Percentiles rank a stretch among this genome's conserved stretches.
These are phyloP conservation scores for Colletotrichum gloeosporioides DNA, from an alignment of 2,329 filamentous ascomycete species.

Conservation along the genomic window DNA sequence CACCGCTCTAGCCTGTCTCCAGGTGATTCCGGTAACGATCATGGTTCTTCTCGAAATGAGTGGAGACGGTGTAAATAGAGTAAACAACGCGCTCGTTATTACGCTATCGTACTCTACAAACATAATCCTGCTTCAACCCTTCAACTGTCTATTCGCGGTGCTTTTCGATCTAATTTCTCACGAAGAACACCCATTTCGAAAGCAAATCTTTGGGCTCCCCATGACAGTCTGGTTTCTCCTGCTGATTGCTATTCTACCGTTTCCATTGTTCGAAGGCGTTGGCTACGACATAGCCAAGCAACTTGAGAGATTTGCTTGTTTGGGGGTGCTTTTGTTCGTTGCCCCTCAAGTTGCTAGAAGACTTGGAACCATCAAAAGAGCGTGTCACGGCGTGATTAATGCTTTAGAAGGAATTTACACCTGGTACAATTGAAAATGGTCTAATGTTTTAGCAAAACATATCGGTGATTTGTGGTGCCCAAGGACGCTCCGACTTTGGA, in stretches of 20 bases:
- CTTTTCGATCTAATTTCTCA: neutral
- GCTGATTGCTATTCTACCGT: fast-evolving
- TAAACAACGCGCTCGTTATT: neutral
- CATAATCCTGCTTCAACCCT: fast-evolving
- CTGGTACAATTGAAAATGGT: fast-evolving
- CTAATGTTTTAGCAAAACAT: fast-evolving
- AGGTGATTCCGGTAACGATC: neutral
- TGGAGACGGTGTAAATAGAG: too few relatives aligned
- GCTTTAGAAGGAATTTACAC: fast-evolving
- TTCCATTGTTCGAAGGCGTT: too few relatives aligned
- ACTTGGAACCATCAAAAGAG: fast-evolving
- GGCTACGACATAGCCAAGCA: too few relatives aligned
- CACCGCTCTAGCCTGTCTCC: neutral
- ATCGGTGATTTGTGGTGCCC: neutral
- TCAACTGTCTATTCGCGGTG: neutral
- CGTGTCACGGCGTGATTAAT: fast-evolving
- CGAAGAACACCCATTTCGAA: neutral
- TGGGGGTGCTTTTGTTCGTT: too few relatives aligned
- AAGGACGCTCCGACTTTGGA: neutral
- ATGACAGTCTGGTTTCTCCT: neutral
- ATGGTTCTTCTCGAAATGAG: too few relatives aligned
- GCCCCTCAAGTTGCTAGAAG: too few relatives aligned
- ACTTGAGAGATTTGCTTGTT: too few relatives aligned
- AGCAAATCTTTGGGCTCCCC: fast-evolving
- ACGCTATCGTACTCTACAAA: fast-evolving